phyloP scores from a whole-genome alignment of 2,329 filamentous ascomycete genomes.

The Colletotrichum musae region DNA sequence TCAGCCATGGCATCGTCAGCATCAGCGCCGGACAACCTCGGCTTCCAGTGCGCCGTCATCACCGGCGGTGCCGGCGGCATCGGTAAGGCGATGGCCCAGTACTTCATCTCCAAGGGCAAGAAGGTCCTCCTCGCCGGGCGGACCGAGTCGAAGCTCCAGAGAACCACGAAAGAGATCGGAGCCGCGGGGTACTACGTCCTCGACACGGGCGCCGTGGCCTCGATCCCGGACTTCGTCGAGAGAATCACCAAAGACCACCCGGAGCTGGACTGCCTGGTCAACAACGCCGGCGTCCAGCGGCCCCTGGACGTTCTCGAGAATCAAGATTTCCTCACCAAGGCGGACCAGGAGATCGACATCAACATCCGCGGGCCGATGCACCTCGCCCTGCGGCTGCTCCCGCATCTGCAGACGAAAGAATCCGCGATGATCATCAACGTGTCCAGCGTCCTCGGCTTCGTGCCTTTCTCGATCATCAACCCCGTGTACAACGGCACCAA shows the following conservation, averaged over 20 bases:
- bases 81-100: conserved; percentile 62
- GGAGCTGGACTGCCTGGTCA: conserved; percentile 68
- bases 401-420: conserved; percentile 61
- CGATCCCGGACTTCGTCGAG: conserved; percentile 61
- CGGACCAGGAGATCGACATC: conserved; percentile 71
- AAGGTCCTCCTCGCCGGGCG: conserved; percentile 67
- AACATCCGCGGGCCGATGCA: conserved; percentile 73
- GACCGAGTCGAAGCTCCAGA: conserved; percentile 67
- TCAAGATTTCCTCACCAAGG: conserved; percentile 62
- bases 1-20: conserved; percentile 3
- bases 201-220: conserved; percentile 62
- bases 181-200: conserved; percentile 65
- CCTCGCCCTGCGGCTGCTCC: conserved; percentile 62
- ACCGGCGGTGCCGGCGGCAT: conserved; percentile 68
- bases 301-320: conserved; percentile 62
- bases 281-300: conserved; percentile 72
- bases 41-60: conserved; percentile 61
- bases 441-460: conserved; percentile 66
- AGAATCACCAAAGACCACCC: conserved; percentile 63
- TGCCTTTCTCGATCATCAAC: conserved; percentile 67
- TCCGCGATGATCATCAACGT: conserved; percentile 66
- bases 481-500: conserved; percentile 74
- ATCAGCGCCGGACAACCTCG: conserved; percentile 42
- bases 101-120: conserved; percentile 61
- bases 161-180: conserved; percentile 58